Evolutionary conservation across 257 asterid genomes (phyloP).

Genomic region (Agastache rugosa): DNA sequence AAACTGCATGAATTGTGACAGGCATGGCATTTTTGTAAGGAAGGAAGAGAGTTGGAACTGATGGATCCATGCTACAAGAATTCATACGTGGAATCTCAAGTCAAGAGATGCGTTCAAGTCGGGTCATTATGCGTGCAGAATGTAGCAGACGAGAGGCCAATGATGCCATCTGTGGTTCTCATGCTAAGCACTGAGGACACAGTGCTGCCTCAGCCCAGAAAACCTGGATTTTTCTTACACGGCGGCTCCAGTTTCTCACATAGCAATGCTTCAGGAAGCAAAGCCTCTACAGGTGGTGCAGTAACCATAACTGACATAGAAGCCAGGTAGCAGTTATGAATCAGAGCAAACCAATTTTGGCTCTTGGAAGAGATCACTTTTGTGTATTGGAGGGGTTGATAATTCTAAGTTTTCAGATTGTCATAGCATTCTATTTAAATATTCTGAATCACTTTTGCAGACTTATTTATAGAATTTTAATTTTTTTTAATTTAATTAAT

Average conservation of each 20-base stretch:
- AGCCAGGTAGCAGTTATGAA: constrained; percentile 15
- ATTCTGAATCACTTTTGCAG: background rate
- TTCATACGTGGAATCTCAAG: constrained; percentile 33
- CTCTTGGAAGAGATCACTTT: background rate
- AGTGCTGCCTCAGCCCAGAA: constrained; percentile 25
- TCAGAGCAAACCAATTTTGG: constrained; percentile 1
- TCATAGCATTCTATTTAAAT: background rate
- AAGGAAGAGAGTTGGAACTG: constrained; percentile 32
- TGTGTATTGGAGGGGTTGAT: background rate
- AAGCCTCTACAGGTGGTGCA: background rate
- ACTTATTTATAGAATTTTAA: background rate
- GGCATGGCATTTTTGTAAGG: constrained; percentile 34
- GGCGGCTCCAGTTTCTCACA: constrained; percentile 18
- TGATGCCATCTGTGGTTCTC: constrained; percentile 22
- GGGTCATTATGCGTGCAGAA: constrained; percentile 25
- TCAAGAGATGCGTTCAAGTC: constrained; percentile 18
- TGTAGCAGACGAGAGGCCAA: constrained; percentile 21
- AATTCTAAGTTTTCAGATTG: background rate
- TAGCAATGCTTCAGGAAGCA: constrained; percentile 26
- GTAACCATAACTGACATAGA: constrained; percentile 23
- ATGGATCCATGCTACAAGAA: constrained; percentile 37
- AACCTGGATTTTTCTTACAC: constrained; percentile 25
- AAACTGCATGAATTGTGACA: background rate
- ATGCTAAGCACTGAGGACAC: constrained; percentile 19
- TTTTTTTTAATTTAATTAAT: no score